Conservation (phyloP, 1,139 yeast species). For the Diutina rugosa region DNA sequence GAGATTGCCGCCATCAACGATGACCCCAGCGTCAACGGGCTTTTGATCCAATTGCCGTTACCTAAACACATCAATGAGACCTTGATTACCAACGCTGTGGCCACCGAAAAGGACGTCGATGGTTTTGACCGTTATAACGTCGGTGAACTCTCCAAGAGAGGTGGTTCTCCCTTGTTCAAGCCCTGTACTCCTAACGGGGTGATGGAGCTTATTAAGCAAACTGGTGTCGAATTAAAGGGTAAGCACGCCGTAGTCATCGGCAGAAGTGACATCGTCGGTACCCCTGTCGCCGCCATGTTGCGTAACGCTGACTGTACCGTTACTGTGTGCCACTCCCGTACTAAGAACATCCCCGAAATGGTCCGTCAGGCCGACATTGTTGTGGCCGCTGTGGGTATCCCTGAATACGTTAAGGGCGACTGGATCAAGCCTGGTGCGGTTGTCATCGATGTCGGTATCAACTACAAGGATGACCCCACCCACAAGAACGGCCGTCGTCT, state of each 20-base stretch:
- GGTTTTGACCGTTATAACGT: constrained; percentile 67
- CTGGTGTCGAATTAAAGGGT: constrained; percentile 47
- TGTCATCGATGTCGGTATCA: constrained; percentile 94
- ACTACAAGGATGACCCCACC: constrained; percentile 60
- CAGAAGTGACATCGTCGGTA: constrained; percentile 92
- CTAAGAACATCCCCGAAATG: constrained; percentile 55
- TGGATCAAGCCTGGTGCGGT: constrained; percentile 81
- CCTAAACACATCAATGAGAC: constrained; percentile 64
- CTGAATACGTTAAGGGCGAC: constrained; percentile 73
- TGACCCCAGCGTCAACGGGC: constrained; percentile 55
- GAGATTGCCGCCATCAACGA: constrained; percentile 45
- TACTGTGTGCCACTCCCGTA: constrained; percentile 67
- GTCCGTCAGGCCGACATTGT: constrained; percentile 76
- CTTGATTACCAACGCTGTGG: constrained; percentile 52
- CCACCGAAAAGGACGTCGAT: constrained; percentile 63
- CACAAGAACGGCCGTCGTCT: constrained; percentile 75
- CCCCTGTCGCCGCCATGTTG: constrained; percentile 78
- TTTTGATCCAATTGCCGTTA: constrained; percentile 61
- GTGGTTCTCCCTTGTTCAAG: constrained; percentile 55
- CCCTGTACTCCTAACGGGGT: constrained; percentile 80
- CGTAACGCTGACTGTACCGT: constrained; percentile 74
- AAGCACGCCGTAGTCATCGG: constrained; percentile 90
- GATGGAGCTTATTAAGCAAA: constrained; percentile 51
- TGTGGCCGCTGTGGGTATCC: constrained; percentile 82
- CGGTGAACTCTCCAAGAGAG: constrained; percentile 64